A percentile compares a stretch with the other conserved stretches of the same genome.
Conservation (phyloP, 1,284 basidiomycete genomes). For the Microbotryum lychnidis-dioicae region DNA sequence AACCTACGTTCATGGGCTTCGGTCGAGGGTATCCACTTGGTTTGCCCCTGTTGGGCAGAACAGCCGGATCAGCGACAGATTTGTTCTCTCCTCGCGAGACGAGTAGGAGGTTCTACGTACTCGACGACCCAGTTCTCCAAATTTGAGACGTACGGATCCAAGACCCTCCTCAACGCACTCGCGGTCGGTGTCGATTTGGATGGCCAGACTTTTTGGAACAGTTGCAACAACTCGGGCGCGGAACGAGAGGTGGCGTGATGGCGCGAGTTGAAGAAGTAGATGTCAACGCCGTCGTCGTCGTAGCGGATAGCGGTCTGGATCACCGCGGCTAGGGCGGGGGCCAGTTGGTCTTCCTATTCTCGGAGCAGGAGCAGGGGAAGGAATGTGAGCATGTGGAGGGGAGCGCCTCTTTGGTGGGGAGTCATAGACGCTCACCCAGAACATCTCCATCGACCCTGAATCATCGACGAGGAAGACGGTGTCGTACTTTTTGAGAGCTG, state of each 20-base stretch:
- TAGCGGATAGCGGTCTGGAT: neutral
- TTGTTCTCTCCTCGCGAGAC: neutral
- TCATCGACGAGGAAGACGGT: slow-evolving; percentile 11
- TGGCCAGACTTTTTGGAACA: slow-evolving; percentile 16
- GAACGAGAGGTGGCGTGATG: neutral
- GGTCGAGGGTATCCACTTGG: slow-evolving; percentile 11
- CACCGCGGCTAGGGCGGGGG: neutral
- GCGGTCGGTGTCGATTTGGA: slow-evolving; percentile 13
- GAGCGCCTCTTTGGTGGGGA: too few relatives aligned
- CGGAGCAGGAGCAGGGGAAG: too few relatives aligned
- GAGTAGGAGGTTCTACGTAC: neutral
- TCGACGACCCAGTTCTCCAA: neutral
- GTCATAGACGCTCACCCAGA: neutral
- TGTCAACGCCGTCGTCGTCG: slow-evolving; percentile 21
- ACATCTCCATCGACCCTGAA: slow-evolving; percentile 2
- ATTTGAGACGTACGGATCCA: slow-evolving; percentile 18
- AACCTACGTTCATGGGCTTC: slow-evolving; percentile 17
- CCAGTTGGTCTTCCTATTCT: neutral
- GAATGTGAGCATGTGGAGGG: too few relatives aligned
- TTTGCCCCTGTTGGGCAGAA: slow-evolving; percentile 7
- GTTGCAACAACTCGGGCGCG: slow-evolving; percentile 5
- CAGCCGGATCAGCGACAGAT: neutral
- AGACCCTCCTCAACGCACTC: slow-evolving; percentile 10
- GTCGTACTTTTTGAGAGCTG: slow-evolving; percentile 4
- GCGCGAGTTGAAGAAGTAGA: slow-evolving; percentile 20